Evolutionary conservation across 2,329 filamentous ascomycete genomes (phyloP).

Genomic region (Hypoxylon sp.): DNA sequence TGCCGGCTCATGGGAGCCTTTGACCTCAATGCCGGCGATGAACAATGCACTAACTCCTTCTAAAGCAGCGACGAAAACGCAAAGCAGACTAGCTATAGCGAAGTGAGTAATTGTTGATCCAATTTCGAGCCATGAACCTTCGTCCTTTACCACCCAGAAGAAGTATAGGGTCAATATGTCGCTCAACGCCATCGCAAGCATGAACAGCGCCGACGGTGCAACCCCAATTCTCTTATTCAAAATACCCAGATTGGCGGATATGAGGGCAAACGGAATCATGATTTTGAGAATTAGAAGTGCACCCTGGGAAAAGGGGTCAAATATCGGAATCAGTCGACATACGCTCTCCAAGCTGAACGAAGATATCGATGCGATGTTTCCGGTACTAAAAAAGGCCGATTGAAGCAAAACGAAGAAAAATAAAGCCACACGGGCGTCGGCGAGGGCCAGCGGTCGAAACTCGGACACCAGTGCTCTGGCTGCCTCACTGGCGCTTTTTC

Average conservation of each 20-base stretch:
- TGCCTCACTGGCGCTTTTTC: conserved; percentile 37
- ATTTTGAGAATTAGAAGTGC: conserved; percentile 89
- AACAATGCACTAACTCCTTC: conserved; percentile 88
- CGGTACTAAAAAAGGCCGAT: conserved; percentile 95
- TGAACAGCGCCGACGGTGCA: conserved; percentile 89
- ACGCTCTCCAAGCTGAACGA: conserved; percentile 95
- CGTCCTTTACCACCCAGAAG: conserved; percentile 97
- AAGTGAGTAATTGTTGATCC: conserved; percentile 97
- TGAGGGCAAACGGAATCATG: conserved; percentile 90
- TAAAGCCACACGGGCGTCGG: conserved; percentile 88
- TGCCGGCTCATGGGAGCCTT: conserved; percentile 40
- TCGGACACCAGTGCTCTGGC: conserved; percentile 41
- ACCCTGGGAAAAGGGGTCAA: conserved; percentile 92
- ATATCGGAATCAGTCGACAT: conserved; percentile 85
- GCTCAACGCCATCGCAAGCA: conserved; percentile 90
- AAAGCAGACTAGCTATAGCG: conserved; percentile 87
- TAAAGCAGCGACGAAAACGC: conserved; percentile 88
- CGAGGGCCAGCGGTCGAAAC: conserved; percentile 77
- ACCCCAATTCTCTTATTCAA: conserved; percentile 87
- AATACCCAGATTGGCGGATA: conserved; percentile 94
- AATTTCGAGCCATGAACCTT: conserved; percentile 97
- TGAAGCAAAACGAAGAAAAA: conserved; percentile 97
- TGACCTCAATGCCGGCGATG: conserved; percentile 81
- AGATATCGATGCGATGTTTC: conserved; percentile 93
- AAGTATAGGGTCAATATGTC: conserved; percentile 95